Conservation (phyloP, 768 basidiomycete species). For the Infundibulicybe gibba region DNA sequence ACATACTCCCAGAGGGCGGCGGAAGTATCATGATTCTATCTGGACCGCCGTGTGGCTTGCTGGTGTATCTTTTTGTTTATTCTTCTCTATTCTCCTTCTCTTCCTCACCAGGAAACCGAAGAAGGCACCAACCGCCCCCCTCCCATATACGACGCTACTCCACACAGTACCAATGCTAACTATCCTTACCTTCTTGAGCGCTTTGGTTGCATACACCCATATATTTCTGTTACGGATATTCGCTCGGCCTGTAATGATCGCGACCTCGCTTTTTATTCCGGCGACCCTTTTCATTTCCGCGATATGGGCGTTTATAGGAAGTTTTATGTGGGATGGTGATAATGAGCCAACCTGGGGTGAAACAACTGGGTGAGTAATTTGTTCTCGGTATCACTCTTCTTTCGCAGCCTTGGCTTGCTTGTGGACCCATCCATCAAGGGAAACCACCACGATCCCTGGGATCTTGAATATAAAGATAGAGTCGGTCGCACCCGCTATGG, state of each 20-base stretch:
- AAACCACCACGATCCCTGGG: no score
- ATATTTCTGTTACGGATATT: constrained; percentile 77
- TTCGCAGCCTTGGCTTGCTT: not conserved
- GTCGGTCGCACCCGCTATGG: no score
- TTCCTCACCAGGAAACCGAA: constrained; percentile 50
- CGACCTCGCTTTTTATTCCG: constrained; percentile 74
- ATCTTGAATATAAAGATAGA: no score
- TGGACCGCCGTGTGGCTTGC: constrained; percentile 70
- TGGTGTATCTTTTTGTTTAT: constrained; percentile 53
- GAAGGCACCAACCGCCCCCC: constrained; percentile 26
- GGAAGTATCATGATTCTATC: constrained; percentile 70
- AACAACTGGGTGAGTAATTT: constrained; percentile 61
- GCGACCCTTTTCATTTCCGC: constrained; percentile 70
- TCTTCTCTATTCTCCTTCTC: constrained; percentile 64
- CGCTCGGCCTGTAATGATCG: constrained; percentile 79
- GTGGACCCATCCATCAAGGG: no score
- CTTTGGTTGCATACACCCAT: constrained; percentile 68
- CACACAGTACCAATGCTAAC: constrained; percentile 77
- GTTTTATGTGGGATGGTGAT: constrained; percentile 57
- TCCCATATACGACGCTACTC: constrained; percentile 69
- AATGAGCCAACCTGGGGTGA: constrained; percentile 76
- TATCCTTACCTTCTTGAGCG: constrained; percentile 68
- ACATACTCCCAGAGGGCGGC: constrained; percentile 55
- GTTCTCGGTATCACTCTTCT: constrained; percentile 2
- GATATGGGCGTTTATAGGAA: constrained; percentile 79